phyloP scores from a whole-genome alignment of 1,284 basidiomycete genomes.

The Porogramme epimiltina region DNA sequence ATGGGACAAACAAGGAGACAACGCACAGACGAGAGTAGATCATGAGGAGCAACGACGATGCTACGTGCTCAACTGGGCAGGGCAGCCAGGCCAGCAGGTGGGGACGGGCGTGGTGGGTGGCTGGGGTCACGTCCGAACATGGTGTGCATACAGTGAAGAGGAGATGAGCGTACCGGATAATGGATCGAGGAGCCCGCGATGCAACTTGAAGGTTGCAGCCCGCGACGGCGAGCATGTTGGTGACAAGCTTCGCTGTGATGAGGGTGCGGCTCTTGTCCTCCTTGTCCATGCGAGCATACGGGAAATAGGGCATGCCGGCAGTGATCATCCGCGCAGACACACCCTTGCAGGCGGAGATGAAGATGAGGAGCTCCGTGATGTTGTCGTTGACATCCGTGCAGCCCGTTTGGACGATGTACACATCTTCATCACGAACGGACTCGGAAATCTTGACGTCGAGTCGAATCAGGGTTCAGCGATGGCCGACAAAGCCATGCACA shows the following conservation, averaged over 20 bases:
- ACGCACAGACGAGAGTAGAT: no score
- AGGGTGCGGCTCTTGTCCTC: constrained; percentile 98
- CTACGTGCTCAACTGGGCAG: no score
- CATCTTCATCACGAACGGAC: constrained; percentile 96
- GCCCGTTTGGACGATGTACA: constrained; percentile 93
- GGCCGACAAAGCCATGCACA: no score
- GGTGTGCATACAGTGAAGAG: no score
- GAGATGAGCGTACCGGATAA: no score
- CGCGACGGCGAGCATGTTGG: constrained; percentile 95
- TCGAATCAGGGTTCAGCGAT: no score
- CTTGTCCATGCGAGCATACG: constrained; percentile 97
- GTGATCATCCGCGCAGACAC: constrained; percentile 96
- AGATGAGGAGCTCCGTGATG: constrained; percentile 89
- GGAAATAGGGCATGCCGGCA: constrained; percentile 97
- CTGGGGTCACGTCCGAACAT: no score
- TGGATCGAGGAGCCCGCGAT: no score
- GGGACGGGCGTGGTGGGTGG: no score
- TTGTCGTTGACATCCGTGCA: constrained; percentile 81
- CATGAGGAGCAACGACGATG: no score
- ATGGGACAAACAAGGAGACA: no score
- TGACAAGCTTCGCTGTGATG: constrained; percentile 97
- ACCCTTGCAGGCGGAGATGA: constrained; percentile 94
- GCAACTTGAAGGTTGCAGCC: constrained; percentile 98
- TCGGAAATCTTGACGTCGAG: constrained; percentile 90
- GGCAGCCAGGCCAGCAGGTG: no score